Evolutionary conservation across 2,329 filamentous ascomycete species (phyloP), one percentile per base, ranked within the genome.

Genomic region (Colletotrichum melonis): DNA sequence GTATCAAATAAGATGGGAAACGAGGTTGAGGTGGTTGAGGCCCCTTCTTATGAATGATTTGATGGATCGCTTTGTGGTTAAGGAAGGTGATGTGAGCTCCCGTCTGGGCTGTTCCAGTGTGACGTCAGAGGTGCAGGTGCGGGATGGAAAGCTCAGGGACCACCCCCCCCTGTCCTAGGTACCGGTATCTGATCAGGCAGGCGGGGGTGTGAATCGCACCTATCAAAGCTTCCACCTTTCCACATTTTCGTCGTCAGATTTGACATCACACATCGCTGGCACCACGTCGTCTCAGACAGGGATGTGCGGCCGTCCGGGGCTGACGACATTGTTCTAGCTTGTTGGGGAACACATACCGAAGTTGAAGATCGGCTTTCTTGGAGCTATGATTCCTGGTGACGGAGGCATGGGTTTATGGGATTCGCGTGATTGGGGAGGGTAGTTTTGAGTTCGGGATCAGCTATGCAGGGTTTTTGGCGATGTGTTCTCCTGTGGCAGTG

Each of bases 111-210:
- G 38, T 19, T 12, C n/a, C n/a, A 16, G 22, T 35, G n/a, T 69
- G 67, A 69, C 67, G 67, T 69, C 67, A 69, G 46, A 65, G 54
- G 26, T 46, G 42, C 42, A 12, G 19, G n/a, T 35, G 42, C n/a
- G 35, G 49, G 16, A 56, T 30, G 30, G 38, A 42, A 19, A 26
- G 32, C 58, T 42, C 9, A 32, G 52, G 26, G 7, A 38, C 26
- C 38, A 42, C 42, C n/a, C 26, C 19, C 22, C 66, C 67, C 59
- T 65, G 67, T 30, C 59, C 19, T 5, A 54, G 26, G 35, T n/a
- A 30, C 66, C 54, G 26, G 32, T 22, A 30, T 71, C 63, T 71
- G 68, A 63, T 63, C 59, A 32, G 38, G 38, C 38, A 42, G 38
- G 38, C 14, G 38, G 38, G 38, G 38, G 38, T 16, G 38, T 42